Base-by-base conservation (phyloP, 106 monocot species). In the Platanthera zijinensis region DNA sequence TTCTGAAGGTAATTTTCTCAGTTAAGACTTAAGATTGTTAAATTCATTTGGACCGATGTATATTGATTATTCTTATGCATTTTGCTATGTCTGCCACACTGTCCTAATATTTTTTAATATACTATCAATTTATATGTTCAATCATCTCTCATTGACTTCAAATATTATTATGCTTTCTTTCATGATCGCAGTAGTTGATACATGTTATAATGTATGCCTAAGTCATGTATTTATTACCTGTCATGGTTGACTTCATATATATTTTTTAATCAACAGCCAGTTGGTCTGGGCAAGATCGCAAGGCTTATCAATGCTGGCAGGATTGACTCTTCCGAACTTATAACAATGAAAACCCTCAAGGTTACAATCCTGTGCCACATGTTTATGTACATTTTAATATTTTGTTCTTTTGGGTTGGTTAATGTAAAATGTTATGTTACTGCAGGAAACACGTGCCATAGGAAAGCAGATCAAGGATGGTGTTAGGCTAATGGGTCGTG, bases 391-490 rank as follows among this genome's bases (percentile, higher is more conserved):
- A 52, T 71, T 6, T 71, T 17, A 50, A 19, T 46, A 10, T 10
- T 51, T 4, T 51, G 2, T 51, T 39, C 2, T 48, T 51, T 51
- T 12, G 48, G 25, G 1, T 76, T 13, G 57, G 21, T 51, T 70
- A 21, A 48, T 59, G 32, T 48, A 48, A 21, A 11, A 50, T 66
- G 15, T 76, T 57, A 2, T 50, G 52, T 32, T 61, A 32, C 51
- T 63, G 3, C 76, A 92, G 88, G 88, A 89, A 50, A 83, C 88
- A 69, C 76, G 88, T 75, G 91, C 91, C 12, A 81, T 92, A 68
- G 88, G 88, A 51, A 92, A 92, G 82, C 88, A 92, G 78, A 89
- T 92, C 76, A 78, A 89, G 71, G 91, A 92, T 81, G 91, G 91
- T 71, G 88, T 92, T 79, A 79, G 83, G 73, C 81, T 92, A 74